These are phyloP conservation scores for Litchi chinensis DNA, from an alignment of 345 rosid genomes.

Conservation along the genomic window DNA sequence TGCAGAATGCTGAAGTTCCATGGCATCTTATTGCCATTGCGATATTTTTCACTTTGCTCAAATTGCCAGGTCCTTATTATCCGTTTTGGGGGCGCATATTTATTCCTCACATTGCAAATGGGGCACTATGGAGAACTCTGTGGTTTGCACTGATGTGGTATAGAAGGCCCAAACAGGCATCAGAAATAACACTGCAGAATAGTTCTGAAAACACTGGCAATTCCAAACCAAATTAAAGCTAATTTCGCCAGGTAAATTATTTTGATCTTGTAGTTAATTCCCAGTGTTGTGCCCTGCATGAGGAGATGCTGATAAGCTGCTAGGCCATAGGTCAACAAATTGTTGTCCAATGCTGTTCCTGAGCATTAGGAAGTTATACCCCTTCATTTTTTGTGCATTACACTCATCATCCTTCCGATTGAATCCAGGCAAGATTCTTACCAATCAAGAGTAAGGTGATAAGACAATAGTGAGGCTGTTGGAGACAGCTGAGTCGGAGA, in stretches of 20 bases:
- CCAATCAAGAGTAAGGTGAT: background rate
- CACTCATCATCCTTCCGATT: background rate
- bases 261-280: background rate
- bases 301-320: background rate
- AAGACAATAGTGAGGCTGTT: background rate
- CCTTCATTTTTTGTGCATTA: background rate
- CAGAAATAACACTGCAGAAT: constrained; percentile 8
- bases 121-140: constrained; percentile 61
- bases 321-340: background rate
- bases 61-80: constrained; percentile 82
- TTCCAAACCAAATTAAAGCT: constrained; percentile 23
- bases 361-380: background rate
- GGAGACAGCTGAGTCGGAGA: background rate
- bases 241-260: constrained; percentile 23
- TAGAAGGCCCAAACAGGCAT: constrained; percentile 46
- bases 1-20: constrained; percentile 83
- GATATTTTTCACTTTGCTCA: constrained; percentile 58
- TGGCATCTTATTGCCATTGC: constrained; percentile 82
- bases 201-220: constrained; percentile 19
- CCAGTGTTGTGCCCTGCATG: background rate
- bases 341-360: background rate
- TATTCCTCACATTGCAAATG: constrained; percentile 85
- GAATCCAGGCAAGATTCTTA: constrained; percentile 7
- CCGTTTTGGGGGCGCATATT: constrained; percentile 87
- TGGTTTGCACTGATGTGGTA: constrained; percentile 64